Conservation (phyloP, 2,329 filamentous ascomycete species). For the Mollisia scopiformis region DNA sequence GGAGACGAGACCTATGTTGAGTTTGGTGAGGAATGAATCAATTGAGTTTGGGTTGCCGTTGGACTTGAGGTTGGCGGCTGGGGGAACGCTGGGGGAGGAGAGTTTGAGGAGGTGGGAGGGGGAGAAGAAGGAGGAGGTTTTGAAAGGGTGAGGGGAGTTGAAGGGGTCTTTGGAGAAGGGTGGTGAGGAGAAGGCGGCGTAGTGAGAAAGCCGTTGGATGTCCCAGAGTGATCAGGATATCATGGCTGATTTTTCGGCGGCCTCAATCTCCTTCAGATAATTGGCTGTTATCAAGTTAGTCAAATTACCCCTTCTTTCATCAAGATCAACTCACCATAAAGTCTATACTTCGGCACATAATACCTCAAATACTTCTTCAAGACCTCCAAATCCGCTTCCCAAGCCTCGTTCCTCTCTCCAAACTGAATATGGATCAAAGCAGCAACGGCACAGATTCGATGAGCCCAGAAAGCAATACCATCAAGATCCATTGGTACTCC, state of each 20-base stretch:
- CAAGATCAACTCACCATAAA: constrained; percentile 10
- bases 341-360: constrained; percentile 16
- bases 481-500: constrained; percentile 18
- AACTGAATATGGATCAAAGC: constrained; percentile 18
- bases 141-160: constrained; percentile 23
- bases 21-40: constrained; percentile 28
- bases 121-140: constrained; percentile 15
- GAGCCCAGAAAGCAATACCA: constrained; percentile 18
- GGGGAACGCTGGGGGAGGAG: constrained; percentile 19
- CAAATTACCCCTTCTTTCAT: not conserved
- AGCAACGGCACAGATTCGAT: constrained; percentile 7
- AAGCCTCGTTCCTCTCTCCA: constrained; percentile 12
- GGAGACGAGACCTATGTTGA: constrained; percentile 37
- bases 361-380: constrained; percentile 18
- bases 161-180: constrained; percentile 7
- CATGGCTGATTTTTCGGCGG: not conserved
- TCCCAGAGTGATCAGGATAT: not conserved
- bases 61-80: constrained; percentile 10
- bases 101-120: constrained; percentile 14
- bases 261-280: constrained; percentile 8
- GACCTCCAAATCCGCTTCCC: constrained; percentile 13
- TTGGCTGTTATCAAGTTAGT: not conserved
- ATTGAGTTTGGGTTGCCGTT: constrained; percentile 11
- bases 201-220: not conserved
- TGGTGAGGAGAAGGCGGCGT: not conserved